Evolutionary conservation across 495 filamentous ascomycete genomes (phyloP), one percentile per base, ranked within the genome.

Genomic region (Amorphotheca resinae): DNA sequence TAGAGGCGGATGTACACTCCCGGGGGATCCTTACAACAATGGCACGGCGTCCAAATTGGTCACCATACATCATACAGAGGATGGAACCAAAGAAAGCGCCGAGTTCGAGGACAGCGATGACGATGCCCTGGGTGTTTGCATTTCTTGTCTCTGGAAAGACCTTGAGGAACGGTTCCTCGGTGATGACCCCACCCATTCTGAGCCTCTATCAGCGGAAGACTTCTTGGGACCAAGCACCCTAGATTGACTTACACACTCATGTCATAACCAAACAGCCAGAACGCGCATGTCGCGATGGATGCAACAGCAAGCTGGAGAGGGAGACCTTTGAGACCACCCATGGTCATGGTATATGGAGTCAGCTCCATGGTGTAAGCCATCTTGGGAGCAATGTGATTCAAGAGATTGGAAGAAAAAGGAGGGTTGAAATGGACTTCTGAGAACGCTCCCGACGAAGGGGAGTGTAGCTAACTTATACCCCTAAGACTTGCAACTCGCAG

Each of bases 41-140:
- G n/a, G n/a, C 57, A 39, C 56, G 59, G 15, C 58, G 51, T 0
- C 61, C 62, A 3, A 62, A 38, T 22, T 46, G 48, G 50, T 61
- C 56, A 28, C 54, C 58, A 35, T 56, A 43, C 32, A 50, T 33
- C 34, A 61, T 51, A 22, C 38, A 50, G 42, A 48, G 38, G 33
- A 61, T 48, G 30, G 54, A 54, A 15, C 58, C 58, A 42, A 61
- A 49, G 45, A 58, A 57, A 30, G 56, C 53, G 33, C 58, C 58
- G 28, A 80, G 53, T 52, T 82, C 70, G 15, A 72, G 64, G 18
- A 74, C 70, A 33, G 67, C 52, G 6, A 39, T 39, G 37, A 39
- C 61, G 31, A 63, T 61, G 18, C 59, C 59, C 28, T 57, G 58
- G 33, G 56, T 51, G 38, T 49, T 51, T 34, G 55, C 47, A 38